phyloP scores from a whole-genome alignment of 805 yeast genomes.

The Candida glaebosa region DNA sequence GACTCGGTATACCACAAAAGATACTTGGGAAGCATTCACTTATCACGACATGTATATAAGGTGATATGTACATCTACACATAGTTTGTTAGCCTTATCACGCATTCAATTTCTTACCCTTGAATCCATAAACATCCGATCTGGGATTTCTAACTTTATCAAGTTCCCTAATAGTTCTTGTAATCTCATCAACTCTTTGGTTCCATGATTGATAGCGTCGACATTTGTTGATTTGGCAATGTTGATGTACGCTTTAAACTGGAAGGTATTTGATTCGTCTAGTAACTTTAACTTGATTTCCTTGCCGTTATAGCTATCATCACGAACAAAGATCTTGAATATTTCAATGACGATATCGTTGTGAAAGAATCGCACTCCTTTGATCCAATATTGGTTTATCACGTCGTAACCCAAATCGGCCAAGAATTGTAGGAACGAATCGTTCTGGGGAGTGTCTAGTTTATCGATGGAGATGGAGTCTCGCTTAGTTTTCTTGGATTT shows the following conservation, averaged over 20 bases:
- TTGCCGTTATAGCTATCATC: slow-evolving; percentile 23
- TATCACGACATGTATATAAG: too few species aligned
- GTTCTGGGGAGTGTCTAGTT: slow-evolving; percentile 9
- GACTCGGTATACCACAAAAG: too few species aligned
- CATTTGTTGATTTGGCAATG: slow-evolving; percentile 68
- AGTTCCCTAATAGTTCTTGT: slow-evolving; percentile 63
- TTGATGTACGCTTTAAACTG: slow-evolving; percentile 67
- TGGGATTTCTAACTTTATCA: slow-evolving; percentile 68
- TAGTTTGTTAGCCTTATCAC: slow-evolving; percentile 3
- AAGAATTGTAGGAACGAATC: slow-evolving; percentile 44
- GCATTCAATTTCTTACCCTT: slow-evolving; percentile 40
- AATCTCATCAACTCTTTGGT: slow-evolving; percentile 58
- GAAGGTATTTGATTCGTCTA: slow-evolving; percentile 54
- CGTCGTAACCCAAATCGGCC: slow-evolving; percentile 67
- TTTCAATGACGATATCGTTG: slow-evolving; percentile 57
- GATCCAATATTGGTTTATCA: slow-evolving; percentile 57
- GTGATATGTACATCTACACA: not conserved
- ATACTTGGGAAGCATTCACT: too few species aligned
- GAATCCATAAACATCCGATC: slow-evolving; percentile 82
- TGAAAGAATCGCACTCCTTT: slow-evolving; percentile 62
- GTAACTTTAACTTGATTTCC: slow-evolving; percentile 28
- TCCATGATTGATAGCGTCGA: slow-evolving; percentile 65
- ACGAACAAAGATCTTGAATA: slow-evolving; percentile 45
- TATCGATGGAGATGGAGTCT: not conserved
- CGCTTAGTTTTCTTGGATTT: not conserved